Evolutionary conservation across 495 filamentous ascomycete genomes (phyloP), one percentile per base, ranked within the genome.

Genomic region (Zalerion maritima): DNA sequence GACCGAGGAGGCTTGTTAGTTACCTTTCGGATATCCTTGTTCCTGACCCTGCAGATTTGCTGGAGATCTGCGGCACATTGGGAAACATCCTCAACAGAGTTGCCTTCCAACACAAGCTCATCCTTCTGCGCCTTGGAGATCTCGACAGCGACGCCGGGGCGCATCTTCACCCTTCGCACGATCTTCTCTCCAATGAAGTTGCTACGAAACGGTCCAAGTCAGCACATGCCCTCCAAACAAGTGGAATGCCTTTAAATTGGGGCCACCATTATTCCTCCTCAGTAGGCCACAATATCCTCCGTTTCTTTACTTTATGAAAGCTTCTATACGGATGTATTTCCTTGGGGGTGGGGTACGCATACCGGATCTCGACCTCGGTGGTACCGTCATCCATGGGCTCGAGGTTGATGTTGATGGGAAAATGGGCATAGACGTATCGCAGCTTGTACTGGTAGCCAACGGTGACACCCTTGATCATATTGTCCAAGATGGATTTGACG

Each of bases 21-120:
- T 38, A 92, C 83, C 82, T 96, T 94, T 66, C 91, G 85, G 70
- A 97, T 96, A 93, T 97, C 89, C 83, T 97, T 97, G 78, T 97
- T 96, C 54, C 81, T 73, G 60, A 94, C 89, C 64, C 78, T 70
- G 80, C 89, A 97, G 63, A 87, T 84, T 64, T 97, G 89, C 73
- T 97, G 89, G 60, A 97, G 94, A 57, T 96, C 89, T 52, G 89
- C 89, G 33, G 89, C 89, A 50, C 75, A 82, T 71, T 97, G 89
- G 47, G 87, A 94, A 34, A 97, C 89, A 56, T 72, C 73, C 72
- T 96, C 87, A 41, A 96, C 68, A 33, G 82, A 91, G 75, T 96
- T 97, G 42, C 89, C 89, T 42, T 53, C 75, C 32, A 97, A 65
- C 54, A 82, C 67, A 34, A 97, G 74, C 77, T 97, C 84, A 59